Evolutionary conservation across 257 asterid species (phyloP), one percentile per base, ranked within the genome.

Genomic region (Nicotiana benthamiana): DNA sequence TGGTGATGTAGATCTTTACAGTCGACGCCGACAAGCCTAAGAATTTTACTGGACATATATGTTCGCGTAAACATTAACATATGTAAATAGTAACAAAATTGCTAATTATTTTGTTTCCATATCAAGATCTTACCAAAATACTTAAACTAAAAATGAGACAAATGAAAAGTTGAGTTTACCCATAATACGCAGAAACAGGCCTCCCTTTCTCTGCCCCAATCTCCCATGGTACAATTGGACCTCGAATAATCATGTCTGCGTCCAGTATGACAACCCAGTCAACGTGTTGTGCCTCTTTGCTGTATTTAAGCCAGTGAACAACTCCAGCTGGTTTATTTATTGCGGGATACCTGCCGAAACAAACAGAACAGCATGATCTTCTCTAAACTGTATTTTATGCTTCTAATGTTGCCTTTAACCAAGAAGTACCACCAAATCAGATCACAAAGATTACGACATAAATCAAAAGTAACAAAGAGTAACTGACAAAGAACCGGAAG

Each of bases 271-370:
- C 93, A 32, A 96, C 97, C 99, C 98, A 96, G 84, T 96, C 99
- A 57, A 96, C 99, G 81, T 96, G 90, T 46, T 92, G 87, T 34
- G 99, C 97, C 46, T 96, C 98, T 81, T 89, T 87, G 83, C 99
- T 94, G 84, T 94, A 85, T 82, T 90, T 81, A 82, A 96, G 97
- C 99, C 99, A 96, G 88, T 96, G 97, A 13, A 91, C 89, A 40
- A 96, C 84, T 61, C 98, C 98, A 60, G 97, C 99, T n/a, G 98
- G 99, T 83, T 96, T 96, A 85, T 96, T 96, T 65, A 96, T 96
- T 20, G 97, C 97, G 1, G 98, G 99, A 89, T 96, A 96, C 98
- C 99, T 96, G 88, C 75, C 40, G 61, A 20, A 12, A 79, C 32
- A 83, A 66, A 78, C 56, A 67, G 48, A 12, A 30, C 36, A 20